phyloP scores from a whole-genome alignment of 148 eudicot species.

The Rhododendron griersonianum region DNA sequence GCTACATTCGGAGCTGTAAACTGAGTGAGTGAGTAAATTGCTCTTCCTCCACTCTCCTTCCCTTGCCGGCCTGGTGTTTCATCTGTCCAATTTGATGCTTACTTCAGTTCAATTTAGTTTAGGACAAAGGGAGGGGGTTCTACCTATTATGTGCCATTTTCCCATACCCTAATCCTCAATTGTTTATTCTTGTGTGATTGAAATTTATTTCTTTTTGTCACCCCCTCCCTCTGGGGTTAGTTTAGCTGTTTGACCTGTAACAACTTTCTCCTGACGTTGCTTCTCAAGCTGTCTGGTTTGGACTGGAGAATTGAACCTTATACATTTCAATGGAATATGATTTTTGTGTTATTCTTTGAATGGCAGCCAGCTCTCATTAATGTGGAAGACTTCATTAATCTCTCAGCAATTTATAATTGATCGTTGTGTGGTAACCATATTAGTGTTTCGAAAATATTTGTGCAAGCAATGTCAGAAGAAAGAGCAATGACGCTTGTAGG shows the following conservation, averaged over 20 bases:
- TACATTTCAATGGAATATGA: not conserved
- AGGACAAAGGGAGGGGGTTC: not conserved
- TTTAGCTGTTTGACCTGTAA: not conserved
- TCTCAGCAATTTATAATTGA: not conserved
- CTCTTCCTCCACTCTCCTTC: constrained; percentile 5
- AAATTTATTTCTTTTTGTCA: constrained; percentile 15
- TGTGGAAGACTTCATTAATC: not conserved
- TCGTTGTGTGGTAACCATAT: not conserved
- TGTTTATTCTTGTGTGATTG: constrained; percentile 30
- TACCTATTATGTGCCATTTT: not conserved
- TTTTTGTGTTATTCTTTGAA: not conserved
- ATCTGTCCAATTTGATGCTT: not conserved
- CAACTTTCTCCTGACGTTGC: not conserved
- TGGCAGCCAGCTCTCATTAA: not conserved
- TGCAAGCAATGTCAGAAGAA: too few relatives aligned
- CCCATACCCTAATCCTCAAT: constrained; percentile 33
- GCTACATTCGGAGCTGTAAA: constrained; percentile 61
- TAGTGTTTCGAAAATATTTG: not conserved
- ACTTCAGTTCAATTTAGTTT: not conserved
- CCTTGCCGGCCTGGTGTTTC: not conserved
- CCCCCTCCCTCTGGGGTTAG: constrained; percentile 4
- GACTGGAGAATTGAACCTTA: not conserved
- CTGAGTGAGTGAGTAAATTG: constrained; percentile 41
- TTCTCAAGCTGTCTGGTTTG: constrained; percentile 8
- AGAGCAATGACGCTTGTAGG: not conserved